A percentile compares a stretch with the other conserved stretches of the same genome.
Conservation (phyloP, 768 basidiomycete genomes). For the Mrakia blollopis region DNA sequence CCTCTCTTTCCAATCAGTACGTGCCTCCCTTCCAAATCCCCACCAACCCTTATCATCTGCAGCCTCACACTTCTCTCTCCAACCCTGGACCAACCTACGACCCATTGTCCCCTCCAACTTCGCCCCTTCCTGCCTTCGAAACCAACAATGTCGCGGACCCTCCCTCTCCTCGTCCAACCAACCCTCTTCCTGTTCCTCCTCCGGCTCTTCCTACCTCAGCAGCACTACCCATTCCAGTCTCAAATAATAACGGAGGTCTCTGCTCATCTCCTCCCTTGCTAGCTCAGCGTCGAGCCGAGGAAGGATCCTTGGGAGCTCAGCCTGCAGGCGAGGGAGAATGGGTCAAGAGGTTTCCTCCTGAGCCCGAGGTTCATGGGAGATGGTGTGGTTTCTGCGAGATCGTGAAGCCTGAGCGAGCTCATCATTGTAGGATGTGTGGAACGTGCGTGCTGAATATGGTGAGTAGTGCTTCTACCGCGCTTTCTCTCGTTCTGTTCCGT, state of each 20-base stretch:
- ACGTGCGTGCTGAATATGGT: conserved; percentile 13
- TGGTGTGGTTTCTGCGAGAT: conserved; percentile 27
- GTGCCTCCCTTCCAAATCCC: conserved; percentile 10
- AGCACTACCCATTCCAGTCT: background rate
- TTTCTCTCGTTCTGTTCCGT: background rate
- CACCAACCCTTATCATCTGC: background rate
- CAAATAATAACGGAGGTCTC: background rate
- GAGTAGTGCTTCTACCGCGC: too few species aligned
- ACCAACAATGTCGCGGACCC: background rate
- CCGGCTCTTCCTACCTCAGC: background rate
- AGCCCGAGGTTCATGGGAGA: conserved; percentile 13
- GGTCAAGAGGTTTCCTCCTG: conserved; percentile 12
- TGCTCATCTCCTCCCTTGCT: conserved; percentile 6
- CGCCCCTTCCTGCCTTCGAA: background rate
- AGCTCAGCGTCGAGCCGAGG: background rate
- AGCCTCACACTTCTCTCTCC: background rate
- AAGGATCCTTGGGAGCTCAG: background rate
- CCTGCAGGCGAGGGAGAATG: too few species aligned
- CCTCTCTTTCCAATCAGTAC: background rate
- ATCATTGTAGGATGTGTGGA: conserved; percentile 26
- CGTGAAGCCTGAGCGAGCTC: conserved; percentile 13
- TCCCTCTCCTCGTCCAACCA: conserved; percentile 6
- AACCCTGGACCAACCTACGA: background rate
- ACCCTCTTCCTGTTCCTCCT: background rate
- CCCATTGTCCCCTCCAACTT: background rate